Base-by-base conservation (phyloP, 805 yeast genomes). In the Metschnikowia rubicola region DNA sequence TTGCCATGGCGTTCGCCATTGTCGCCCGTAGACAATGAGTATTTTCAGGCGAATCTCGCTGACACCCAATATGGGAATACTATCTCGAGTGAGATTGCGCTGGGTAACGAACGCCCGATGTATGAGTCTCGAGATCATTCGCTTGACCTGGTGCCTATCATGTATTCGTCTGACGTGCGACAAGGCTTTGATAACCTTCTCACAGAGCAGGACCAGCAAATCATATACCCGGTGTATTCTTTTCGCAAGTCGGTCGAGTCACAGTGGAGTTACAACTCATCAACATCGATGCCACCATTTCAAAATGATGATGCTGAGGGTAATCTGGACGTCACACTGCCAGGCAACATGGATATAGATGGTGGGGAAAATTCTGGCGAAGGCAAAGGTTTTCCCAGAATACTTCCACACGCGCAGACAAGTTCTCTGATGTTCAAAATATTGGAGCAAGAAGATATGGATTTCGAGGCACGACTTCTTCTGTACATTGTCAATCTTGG, bases 141-240 rank as follows among this genome's bases (percentile, higher is more conserved):
- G 10, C 26, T 11, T 4, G 41, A 38, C 10, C 44, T 45, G 44
- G 19, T 30, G 28, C 35, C 41, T n/a, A 30, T 11, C 9, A 10
- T 33, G 11, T 11, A 40, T 11, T 19, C 17, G 11, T 38, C 48
- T n/a, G 44, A 44, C 6, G 44, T 58, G 39, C 55, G 56, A 26
- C 70, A 65, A 45, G 60, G 62, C 44, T 70, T 63, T 41, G 73
- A 68, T 54, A 65, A 68, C 50, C 56, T 70, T 42, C 57, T 69
- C 32, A 35, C 56, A n/a, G 56, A 54, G 8, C 56, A 55, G 30
- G 65, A 65, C 37, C 49, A 54, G 43, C 60, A 67, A 26, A 70
- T 70, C 44, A 66, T 70, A 17, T 70, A 70, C 46, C 75, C 75
- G 1, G 64, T 70, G 11, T 70, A 70, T 47, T 56, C 65, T 4